phyloP scores from a whole-genome alignment of 768 basidiomycete species.

The Podaxis sp. region DNA sequence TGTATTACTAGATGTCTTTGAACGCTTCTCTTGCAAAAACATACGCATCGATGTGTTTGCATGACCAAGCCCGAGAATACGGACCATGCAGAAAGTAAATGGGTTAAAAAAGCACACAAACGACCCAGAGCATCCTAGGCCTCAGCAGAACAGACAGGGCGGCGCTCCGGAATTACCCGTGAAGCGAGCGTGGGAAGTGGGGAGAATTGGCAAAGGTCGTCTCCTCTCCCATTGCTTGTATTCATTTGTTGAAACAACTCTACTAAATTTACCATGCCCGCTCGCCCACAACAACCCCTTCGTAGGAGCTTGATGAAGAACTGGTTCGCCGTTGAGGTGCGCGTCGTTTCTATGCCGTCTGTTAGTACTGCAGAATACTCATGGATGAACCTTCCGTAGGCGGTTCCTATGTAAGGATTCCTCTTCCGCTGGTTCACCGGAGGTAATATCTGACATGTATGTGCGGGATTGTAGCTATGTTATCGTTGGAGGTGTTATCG shows the following conservation, averaged over 20 bases:
- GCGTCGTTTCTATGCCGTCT: constrained; percentile 22
- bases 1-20: constrained; percentile 30
- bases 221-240: constrained; percentile 5
- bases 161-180: constrained; percentile 35
- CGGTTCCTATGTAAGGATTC: constrained; percentile 49
- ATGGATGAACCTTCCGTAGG: constrained; percentile 28
- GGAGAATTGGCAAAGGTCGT: constrained; percentile 15
- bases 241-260: constrained; percentile 10
- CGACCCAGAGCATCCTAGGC: no score
- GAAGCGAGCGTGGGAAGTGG: constrained; percentile 29
- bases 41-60: constrained; percentile 1
- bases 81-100: no score
- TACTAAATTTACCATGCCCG: constrained; percentile 20
- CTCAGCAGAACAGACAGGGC: not conserved
- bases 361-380: not conserved
- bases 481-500: constrained; percentile 48
- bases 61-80: not conserved
- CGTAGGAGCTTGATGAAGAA: constrained; percentile 54
- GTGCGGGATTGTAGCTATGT: constrained; percentile 36
- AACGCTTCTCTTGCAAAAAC: not conserved
- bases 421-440: not conserved
- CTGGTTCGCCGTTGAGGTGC: constrained; percentile 75
- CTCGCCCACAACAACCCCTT: constrained; percentile 22
- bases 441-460: not conserved
- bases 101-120: no score